Conservation (phyloP, 2,329 filamentous ascomycete genomes). For the Chaetomium olivaceum region DNA sequence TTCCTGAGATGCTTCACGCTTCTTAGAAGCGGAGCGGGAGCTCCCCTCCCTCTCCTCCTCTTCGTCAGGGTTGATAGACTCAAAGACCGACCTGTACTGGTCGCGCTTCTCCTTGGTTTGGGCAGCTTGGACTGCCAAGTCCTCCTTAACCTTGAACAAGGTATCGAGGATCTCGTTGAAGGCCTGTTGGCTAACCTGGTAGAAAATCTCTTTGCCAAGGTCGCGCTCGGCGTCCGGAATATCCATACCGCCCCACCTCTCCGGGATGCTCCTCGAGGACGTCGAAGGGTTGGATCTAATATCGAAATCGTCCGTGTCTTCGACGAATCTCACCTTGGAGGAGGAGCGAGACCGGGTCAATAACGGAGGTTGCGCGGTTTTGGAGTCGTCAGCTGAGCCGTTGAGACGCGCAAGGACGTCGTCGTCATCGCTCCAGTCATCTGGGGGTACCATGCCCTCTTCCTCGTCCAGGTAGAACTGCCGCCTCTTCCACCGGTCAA, state of each 20-base stretch:
- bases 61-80: constrained; percentile 41
- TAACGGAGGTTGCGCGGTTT: constrained; percentile 41
- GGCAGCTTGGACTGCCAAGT: constrained; percentile 68
- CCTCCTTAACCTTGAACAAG: constrained; percentile 80
- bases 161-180: constrained; percentile 90
- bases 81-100: constrained; percentile 53
- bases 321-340: constrained; percentile 76
- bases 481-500: constrained; percentile 73
- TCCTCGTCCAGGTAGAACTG: constrained; percentile 85
- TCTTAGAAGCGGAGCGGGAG: constrained; percentile 15
- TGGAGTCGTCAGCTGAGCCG: constrained; percentile 47
- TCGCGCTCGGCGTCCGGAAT: constrained; percentile 79
- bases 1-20: constrained; percentile 33
- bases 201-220: constrained; percentile 83
- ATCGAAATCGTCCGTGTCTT: constrained; percentile 69
- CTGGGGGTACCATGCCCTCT: constrained; percentile 68
- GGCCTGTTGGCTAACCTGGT: constrained; percentile 86
- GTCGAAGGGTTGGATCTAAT: constrained; percentile 70
- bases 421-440: constrained; percentile 63
- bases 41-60: constrained; percentile 29
- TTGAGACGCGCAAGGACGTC: constrained; percentile 52
- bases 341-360: constrained; percentile 67
- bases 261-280: constrained; percentile 69
- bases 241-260: constrained; percentile 76
- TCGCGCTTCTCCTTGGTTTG: constrained; percentile 63